Conservation (phyloP, 805 yeast species). For the Alloascoidea africana region DNA sequence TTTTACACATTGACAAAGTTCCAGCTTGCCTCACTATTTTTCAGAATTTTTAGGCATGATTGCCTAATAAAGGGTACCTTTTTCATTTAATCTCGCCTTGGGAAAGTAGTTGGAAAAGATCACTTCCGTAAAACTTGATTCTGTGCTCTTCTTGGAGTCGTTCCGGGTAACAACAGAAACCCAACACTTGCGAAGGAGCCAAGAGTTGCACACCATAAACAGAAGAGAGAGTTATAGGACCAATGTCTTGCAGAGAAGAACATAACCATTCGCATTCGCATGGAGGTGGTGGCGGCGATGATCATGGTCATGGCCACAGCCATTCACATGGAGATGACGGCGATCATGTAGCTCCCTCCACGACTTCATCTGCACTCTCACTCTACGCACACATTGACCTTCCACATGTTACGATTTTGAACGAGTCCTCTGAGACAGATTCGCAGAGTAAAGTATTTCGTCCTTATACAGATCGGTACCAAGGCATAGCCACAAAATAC, state of each 20-base stretch:
- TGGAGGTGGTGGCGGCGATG: constrained; percentile 16
- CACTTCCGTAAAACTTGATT: too few relatives aligned
- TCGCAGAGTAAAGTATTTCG: constrained; percentile 41
- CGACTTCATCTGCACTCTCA: constrained; percentile 42
- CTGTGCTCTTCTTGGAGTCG: too few relatives aligned
- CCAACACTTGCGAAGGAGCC: constrained; percentile 1
- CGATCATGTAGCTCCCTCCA: constrained; percentile 58
- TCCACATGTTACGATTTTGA: constrained; percentile 45
- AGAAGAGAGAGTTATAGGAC: too few relatives aligned
- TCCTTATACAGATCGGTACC: constrained; percentile 29
- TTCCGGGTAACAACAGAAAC: too few relatives aligned
- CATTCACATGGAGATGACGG: constrained; percentile 22
- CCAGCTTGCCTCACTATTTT: too few relatives aligned
- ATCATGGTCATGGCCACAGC: constrained; percentile 15
- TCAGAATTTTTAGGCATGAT: too few relatives aligned
- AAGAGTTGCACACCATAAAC: not conserved
- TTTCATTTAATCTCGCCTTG: too few relatives aligned
- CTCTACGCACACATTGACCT: constrained; percentile 45
- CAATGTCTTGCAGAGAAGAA: constrained; percentile 15
- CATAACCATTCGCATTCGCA: constrained; percentile 19
- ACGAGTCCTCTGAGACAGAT: constrained; percentile 32
- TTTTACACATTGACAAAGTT: too few relatives aligned
- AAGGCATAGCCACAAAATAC: constrained; percentile 23
- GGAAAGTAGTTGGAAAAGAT: too few relatives aligned
- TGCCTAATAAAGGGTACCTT: too few relatives aligned